Base-by-base conservation (phyloP, 2,329 filamentous ascomycete species). In the Aspergillus terreus region DNA sequence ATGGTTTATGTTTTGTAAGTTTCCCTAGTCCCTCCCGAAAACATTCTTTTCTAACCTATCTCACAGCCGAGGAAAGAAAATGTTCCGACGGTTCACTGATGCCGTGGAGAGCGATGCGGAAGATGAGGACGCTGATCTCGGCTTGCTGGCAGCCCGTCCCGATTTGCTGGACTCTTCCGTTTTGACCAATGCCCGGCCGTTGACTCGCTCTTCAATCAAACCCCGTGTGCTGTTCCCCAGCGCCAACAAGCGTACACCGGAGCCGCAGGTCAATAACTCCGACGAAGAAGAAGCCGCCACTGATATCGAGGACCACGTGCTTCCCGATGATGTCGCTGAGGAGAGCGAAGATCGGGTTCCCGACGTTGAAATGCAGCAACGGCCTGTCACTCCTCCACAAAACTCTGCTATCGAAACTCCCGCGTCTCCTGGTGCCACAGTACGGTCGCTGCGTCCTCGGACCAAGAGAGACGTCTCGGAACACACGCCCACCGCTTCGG, bases 1-100 rank as follows among this genome's bases (percentile, higher is more conserved):
- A 78, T 85, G 66, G 72, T 83, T 46, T 84, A 80, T 61, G 74
- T 80, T 6, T 85, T 85, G 82, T 84, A 74, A 79, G 82, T 79
- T 36, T 21, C 41, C 14, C 6, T 30, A 6, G 25, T 11, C 10
- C 25, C 42, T n/a, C 23, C 35, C 53, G 4, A 17, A 35, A 32
- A 11, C 32, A 33, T 38, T n/a, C 19, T 33, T 36, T 50, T 38
- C 67, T 75, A 63, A 71, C 57, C 41, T 44, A 23, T 36, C 44
- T 45, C 30, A 4, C 58, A 84, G 82, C 67, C 83, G 83, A 50
- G 83, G 83, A 61, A 82, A 79, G 68, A 84, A 82, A 62, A 69
- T 83, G 36, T 83, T 82, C 69, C 78, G 78, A 62, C 77, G 76
- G 56, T 84, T 82, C 62, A 70, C 73, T 21, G 72, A 77, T 38